Evolutionary conservation across 805 yeast species (phyloP), one percentile per base, ranked within the genome.

Genomic region (Barnettozyma vustinii): DNA sequence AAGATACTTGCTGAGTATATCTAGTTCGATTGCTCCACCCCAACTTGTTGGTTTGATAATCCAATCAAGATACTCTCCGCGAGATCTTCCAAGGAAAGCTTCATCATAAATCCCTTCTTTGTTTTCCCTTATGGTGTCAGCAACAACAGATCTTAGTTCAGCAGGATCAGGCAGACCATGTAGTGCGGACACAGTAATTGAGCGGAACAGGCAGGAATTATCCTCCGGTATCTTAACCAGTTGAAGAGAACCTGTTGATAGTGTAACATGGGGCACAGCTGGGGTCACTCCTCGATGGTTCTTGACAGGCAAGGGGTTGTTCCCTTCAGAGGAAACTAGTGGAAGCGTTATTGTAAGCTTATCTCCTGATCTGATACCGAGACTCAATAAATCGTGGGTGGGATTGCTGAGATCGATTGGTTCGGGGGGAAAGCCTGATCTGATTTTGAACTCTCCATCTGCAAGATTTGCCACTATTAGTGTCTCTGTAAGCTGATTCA

Each of bases 1-100:
- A 37, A 83, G 70, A 52, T 73, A 71, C 32, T 73, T 69, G 2
- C 87, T 73, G 26, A 86, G 60, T 7, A 86, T 82, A 9, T 81
- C 79, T 42, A 85, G 65, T 60, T 86, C 95, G 43, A 86, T 84
- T 2, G 88, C 92, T 7, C 95, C 95, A 27, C 95, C 95, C 95
- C 94, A 86, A 16, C 84, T 74, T 33, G 73, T 79, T 18, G 73
- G 74, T 48, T 73, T 67, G 42, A 60, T 54, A 20, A 86, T 86
- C 92, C 94, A 86, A 7, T 65, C 52, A 32, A 76, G 65, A 59
- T 86, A 86, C 9, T 76, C 75, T 0, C 60, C 58, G 2, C 67
- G 62, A 0, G 75, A 65, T 70, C 70, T 55, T 3, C 87, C 90
- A 42, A 86, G 66, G 3, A 83, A 74, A 0, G 79, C 83, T 36